Conservation (phyloP, 352 stramenopile species). For the Globisporangium cylindrosporum region DNA sequence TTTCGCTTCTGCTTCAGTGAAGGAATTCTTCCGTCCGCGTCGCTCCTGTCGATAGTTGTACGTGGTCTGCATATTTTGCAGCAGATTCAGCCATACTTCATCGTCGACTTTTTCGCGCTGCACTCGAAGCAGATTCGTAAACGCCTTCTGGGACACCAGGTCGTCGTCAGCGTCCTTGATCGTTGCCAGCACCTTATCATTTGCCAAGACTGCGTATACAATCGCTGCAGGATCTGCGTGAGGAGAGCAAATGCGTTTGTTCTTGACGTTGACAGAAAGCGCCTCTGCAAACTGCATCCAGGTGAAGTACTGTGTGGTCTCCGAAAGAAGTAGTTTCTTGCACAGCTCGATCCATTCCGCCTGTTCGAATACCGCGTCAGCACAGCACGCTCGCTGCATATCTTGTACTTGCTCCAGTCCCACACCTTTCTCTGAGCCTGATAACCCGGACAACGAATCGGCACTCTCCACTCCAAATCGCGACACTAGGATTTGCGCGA, state of each 20-base stretch:
- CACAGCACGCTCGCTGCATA: constrained; percentile 33
- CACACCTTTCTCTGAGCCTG: constrained; percentile 23
- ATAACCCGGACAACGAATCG: background rate
- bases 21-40: constrained; percentile 19
- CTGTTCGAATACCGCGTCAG: constrained; percentile 22
- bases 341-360: constrained; percentile 35
- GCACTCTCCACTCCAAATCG: constrained; percentile 29
- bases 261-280: constrained; percentile 30
- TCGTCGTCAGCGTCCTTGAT: constrained; percentile 33
- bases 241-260: constrained; percentile 31
- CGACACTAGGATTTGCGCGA: constrained; percentile 33
- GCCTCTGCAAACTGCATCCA: constrained; percentile 50
- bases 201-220: constrained; percentile 48
- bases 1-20: constrained; percentile 6
- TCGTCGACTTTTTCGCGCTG: constrained; percentile 37
- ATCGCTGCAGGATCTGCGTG: constrained; percentile 30
- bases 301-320: constrained; percentile 22
- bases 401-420: constrained; percentile 31
- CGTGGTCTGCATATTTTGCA: constrained; percentile 42
- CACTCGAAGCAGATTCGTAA: constrained; percentile 49
- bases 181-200: constrained; percentile 40
- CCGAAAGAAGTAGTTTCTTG: constrained; percentile 25
- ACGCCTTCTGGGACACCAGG: constrained; percentile 37
- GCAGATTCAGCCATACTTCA: constrained; percentile 45
- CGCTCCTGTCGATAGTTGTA: constrained; percentile 34